phyloP scores from a whole-genome alignment of 2,329 filamentous ascomycete genomes.

The Calonectria hawksworthii region DNA sequence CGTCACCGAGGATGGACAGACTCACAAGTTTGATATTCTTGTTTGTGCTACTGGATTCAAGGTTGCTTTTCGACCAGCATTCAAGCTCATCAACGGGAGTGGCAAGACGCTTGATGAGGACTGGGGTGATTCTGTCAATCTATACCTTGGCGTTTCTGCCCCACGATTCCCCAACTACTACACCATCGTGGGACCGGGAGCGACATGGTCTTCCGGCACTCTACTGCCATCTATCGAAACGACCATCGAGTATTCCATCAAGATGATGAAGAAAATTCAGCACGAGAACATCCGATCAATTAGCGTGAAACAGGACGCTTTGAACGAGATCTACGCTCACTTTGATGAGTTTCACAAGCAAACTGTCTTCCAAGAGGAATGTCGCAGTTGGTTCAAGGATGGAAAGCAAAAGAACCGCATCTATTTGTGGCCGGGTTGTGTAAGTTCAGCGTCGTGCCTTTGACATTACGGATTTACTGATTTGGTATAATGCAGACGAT shows the following conservation, averaged over 20 bases:
- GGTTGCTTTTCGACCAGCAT: slow-evolving; percentile 56
- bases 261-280: slow-evolving; percentile 57
- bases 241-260: slow-evolving; percentile 53
- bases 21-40: slow-evolving; percentile 49
- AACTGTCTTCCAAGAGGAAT: slow-evolving; percentile 52
- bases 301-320: slow-evolving; percentile 51
- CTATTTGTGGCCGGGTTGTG: slow-evolving; percentile 49
- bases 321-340: slow-evolving; percentile 51
- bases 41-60: slow-evolving; percentile 59
- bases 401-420: slow-evolving; percentile 51
- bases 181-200: slow-evolving; percentile 54
- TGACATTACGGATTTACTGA: neutral
- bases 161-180: slow-evolving; percentile 63
- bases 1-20: slow-evolving; percentile 45
- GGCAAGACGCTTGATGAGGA: slow-evolving; percentile 57
- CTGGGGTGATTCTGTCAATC: slow-evolving; percentile 57
- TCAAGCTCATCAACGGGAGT: slow-evolving; percentile 53
- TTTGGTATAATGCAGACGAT: slow-evolving; percentile 44
- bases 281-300: slow-evolving; percentile 52
- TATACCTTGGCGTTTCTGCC: slow-evolving; percentile 61
- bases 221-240: slow-evolving; percentile 60
- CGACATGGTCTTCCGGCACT: slow-evolving; percentile 60
- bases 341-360: slow-evolving; percentile 50
- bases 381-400: slow-evolving; percentile 53
- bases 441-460: slow-evolving; percentile 39